Evolutionary conservation across 176 grass and related monocot genomes (phyloP), one percentile per base, ranked within the genome.

Genomic region (Oryza brachyantha): DNA sequence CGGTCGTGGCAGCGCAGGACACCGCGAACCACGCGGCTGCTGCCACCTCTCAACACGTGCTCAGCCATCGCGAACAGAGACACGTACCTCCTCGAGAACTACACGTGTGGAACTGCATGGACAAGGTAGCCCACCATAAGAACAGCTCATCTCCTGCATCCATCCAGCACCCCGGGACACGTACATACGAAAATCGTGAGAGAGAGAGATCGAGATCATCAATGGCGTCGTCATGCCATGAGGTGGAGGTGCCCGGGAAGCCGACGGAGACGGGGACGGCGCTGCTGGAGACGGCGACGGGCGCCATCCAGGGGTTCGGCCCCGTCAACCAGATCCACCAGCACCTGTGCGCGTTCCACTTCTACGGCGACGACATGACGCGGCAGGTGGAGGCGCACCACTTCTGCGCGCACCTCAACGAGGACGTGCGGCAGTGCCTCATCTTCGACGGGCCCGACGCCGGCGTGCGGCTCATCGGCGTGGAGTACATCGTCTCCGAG

Each of bases 261-360:
- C 85, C 87, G 45, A 94, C 94, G 25, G 78, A 90, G 38, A 92
- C 89, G 10, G 79, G 75, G 0, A 94, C 94, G 1, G 73, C 84
- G 58, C 79, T 94, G 11, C 75, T 97, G 24, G 94, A 97, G 54
- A 83, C 94, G 4, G 89, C 94, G 11, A 90, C 91, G 2, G 89
- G 84, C 31, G 75, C 80, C 22, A 88, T 97, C 62, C 94, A 97
- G 79, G 89, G 85, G 4, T 97, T 94, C 74, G 80, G 62, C 0
- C 94, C 94, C 3, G 25, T 97, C 61, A 77, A 58, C 64, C 84
- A 85, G 79, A 97, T 97, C 79, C 94, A 94, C 75, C 83, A 92
- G 80, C 94, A 97, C 63, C 87, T 90, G 8, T 97, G 94, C 94
- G 94, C 91, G 65, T 94, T 97, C 82, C 94, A 97, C 69, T 92